Evolutionary conservation across 2,329 filamentous ascomycete genomes (phyloP).

Genomic region (Alternaria brassicicola): DNA sequence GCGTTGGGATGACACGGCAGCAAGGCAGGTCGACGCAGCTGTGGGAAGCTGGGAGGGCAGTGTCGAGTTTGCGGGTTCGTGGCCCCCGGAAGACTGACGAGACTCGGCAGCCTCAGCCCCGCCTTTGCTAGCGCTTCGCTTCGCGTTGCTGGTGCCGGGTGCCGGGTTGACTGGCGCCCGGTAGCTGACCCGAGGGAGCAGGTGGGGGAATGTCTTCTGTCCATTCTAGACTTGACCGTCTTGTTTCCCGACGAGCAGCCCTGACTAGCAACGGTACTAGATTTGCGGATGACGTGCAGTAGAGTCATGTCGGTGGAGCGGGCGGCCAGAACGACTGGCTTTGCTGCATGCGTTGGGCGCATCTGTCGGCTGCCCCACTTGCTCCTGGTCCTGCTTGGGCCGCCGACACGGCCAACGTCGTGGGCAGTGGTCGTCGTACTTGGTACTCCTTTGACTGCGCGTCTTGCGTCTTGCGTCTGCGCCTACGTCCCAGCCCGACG

Average conservation of each 20-base stretch:
- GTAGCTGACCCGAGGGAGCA: not conserved
- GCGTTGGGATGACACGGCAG: slow-evolving; percentile 1
- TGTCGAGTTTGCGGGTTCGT: slow-evolving; percentile 21
- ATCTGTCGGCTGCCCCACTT: not conserved
- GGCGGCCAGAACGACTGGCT: too few species aligned
- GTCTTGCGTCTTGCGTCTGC: slow-evolving; percentile 20
- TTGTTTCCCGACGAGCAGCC: not conserved
- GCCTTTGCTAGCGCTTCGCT: slow-evolving; percentile 17
- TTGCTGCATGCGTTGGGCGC: too few species aligned
- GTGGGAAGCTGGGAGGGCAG: slow-evolving; percentile 12
- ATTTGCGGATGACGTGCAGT: slow-evolving; percentile 16
- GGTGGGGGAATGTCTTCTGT: not conserved
- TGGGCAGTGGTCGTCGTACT: too few species aligned
- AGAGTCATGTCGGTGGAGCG: not conserved
- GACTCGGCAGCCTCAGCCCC: slow-evolving; percentile 19
- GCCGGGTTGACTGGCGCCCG: not conserved
- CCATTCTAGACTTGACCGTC: not conserved
- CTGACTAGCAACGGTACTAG: not conserved
- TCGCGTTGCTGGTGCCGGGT: slow-evolving; percentile 14
- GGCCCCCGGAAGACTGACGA: slow-evolving; percentile 26
- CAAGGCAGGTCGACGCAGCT: slow-evolving; percentile 6
- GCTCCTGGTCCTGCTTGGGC: slow-evolving; percentile 14
- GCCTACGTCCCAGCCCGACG: slow-evolving; percentile 26
- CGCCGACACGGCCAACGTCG: slow-evolving; percentile 23
- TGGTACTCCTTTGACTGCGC: slow-evolving; percentile 18